Percentiles rank a stretch among this genome's conserved stretches.
Evolutionary conservation across 1,284 basidiomycete species (phyloP).

Genomic region (Cutaneotrichosporon arboriforme): DNA sequence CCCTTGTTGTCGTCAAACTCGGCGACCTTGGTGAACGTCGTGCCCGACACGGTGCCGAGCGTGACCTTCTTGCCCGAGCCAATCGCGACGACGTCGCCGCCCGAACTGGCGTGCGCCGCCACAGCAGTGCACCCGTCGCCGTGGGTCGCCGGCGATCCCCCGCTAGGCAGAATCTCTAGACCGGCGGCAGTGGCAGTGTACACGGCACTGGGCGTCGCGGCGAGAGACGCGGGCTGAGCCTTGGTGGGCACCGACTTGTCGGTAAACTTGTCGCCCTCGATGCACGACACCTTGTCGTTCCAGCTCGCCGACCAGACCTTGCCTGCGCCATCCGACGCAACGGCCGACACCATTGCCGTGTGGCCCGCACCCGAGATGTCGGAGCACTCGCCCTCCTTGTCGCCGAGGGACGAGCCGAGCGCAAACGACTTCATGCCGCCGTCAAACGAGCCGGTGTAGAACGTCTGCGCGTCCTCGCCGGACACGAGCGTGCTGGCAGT

Average conservation of each 20-base stretch:
- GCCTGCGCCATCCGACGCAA: constrained; percentile 52
- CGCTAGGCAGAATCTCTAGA: constrained; percentile 54
- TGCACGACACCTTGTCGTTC: constrained; percentile 67
- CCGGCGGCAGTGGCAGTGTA: constrained; percentile 65
- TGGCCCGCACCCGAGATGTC: constrained; percentile 64
- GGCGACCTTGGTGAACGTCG: constrained; percentile 26
- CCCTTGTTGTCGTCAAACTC: constrained; percentile 66
- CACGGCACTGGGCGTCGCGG: constrained; percentile 57
- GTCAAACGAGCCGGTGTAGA: constrained; percentile 76
- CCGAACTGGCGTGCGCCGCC: constrained; percentile 26
- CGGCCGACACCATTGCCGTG: constrained; percentile 62
- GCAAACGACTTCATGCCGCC: constrained; percentile 67
- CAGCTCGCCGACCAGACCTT: constrained; percentile 65
- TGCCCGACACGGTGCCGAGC: constrained; percentile 44
- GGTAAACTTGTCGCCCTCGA: constrained; percentile 52
- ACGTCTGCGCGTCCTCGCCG: constrained; percentile 51
- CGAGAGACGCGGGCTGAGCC: constrained; percentile 70
- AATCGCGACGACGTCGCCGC: constrained; percentile 37
- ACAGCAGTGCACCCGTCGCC: constrained; percentile 34
- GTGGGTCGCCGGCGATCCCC: constrained; percentile 20
- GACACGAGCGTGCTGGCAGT: constrained; percentile 58
- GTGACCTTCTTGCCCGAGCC: constrained; percentile 56
- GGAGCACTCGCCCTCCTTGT: constrained; percentile 48
- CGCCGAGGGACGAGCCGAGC: constrained; percentile 21
- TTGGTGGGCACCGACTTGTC: constrained; percentile 46